Conservation (phyloP, 1,139 yeast genomes). For the Scheffersomyces segobiensis region DNA sequence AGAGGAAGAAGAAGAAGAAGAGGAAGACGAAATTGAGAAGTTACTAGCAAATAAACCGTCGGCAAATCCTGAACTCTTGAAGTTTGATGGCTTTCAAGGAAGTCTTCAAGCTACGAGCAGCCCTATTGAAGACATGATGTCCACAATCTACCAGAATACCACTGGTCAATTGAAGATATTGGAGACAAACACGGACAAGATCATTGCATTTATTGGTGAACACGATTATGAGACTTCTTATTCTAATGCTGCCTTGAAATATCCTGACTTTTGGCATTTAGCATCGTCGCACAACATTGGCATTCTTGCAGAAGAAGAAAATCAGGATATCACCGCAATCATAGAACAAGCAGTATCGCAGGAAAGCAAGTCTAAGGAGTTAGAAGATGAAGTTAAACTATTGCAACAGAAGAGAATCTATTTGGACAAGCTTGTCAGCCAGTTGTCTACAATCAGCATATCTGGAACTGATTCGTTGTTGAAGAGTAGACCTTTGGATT, state of each 20-base stretch:
- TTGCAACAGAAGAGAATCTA: constrained; percentile 9
- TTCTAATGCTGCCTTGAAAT: constrained; percentile 5
- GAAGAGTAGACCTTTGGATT: constrained; percentile 17
- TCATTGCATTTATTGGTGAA: constrained; percentile 5
- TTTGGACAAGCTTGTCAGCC: constrained; percentile 15
- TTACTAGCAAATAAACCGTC: constrained; percentile 9
- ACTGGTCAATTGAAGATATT: constrained; percentile 9
- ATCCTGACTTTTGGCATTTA: constrained; percentile 12
- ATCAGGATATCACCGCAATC: constrained; percentile 3
- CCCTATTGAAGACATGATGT: constrained; percentile 4
- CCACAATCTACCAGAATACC: constrained; percentile 6
- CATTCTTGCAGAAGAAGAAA: constrained; percentile 2
- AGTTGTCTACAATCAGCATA: constrained; percentile 10
- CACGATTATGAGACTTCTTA: constrained; percentile 7
- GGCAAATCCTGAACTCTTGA: constrained; percentile 6
- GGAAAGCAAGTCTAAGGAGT: constrained; percentile 1
- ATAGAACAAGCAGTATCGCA: not conserved
- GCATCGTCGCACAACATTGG: constrained; percentile 7
- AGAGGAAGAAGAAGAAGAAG: constrained; percentile 4
- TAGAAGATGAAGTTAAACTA: constrained; percentile 8
- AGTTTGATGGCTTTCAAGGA: constrained; percentile 9
- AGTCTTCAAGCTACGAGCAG: constrained; percentile 1
- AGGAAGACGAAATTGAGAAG: constrained; percentile 3
- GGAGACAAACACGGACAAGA: constrained; percentile 7
- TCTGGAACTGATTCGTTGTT: constrained; percentile 10